Evolutionary conservation across 495 filamentous ascomycete species (phyloP), one percentile per base, ranked within the genome.

Genomic region (Annulohypoxylon maeteangense): DNA sequence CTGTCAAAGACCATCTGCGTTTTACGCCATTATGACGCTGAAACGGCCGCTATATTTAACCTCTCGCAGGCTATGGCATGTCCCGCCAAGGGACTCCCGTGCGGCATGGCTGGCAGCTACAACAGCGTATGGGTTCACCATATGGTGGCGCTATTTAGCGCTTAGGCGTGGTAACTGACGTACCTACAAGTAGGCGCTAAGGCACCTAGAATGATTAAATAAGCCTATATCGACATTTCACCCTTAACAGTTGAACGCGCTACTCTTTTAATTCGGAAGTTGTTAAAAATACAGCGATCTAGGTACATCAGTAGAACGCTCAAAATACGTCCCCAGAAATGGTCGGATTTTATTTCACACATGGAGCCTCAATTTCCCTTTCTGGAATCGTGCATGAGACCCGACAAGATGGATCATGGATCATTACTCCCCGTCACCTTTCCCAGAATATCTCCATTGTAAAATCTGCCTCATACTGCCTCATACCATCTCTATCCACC

Each of bases 391-490:
- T 54, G 29, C 27, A 3, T 4, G 27, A 18, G 20, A 27, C 42
- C 34, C 45, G 34, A 54, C 45, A 20, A 38, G 16, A 34, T 7
- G 38, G 62, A 31, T 7, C 42, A 10, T 4, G 23, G 1, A 45
- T 5, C 27, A 14, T 40, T 14, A 14, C 12, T 12, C 4, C 36
- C 38, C 18, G 34, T 18, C 54, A 22, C 55, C 36, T 8, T 29
- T 29, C 4, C 8, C 10, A 11, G 22, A 42, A 42, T 8, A 4
- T 58, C 20, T 57, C 22, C 36, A 27, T 7, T 16, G 10, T 44
- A 48, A 8, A 36, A 53, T 59, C 18, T 48, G 3, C 10, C 56
- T 60, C 65, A 67, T 67, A 67, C 25, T 54, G 31, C 22, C 55
- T 60, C 45, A 60, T 25, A 8, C 34, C 36, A 44, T 54, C 7